Percentiles rank a stretch among this genome's conserved stretches.
Evolutionary conservation across 768 basidiomycete species (phyloP).

Genomic region (Tylopilus intermedius): DNA sequence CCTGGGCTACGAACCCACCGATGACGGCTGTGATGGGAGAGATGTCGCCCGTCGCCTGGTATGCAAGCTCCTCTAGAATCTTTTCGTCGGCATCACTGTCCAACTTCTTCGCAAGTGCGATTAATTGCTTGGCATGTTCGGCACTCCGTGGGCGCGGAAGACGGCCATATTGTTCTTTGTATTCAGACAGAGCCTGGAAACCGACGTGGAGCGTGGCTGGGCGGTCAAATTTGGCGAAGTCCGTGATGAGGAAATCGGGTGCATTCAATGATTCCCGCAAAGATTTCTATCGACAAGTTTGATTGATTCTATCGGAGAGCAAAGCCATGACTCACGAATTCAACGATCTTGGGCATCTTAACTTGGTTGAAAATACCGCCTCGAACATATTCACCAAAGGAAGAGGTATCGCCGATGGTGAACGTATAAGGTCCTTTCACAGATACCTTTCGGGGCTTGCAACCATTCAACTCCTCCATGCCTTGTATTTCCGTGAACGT

Average conservation of each 20-base stretch:
- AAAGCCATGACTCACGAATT: constrained; percentile 65
- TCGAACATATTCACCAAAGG: constrained; percentile 67
- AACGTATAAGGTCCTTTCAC: constrained; percentile 99
- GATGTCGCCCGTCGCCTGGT: constrained; percentile 87
- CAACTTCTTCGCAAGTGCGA: constrained; percentile 74
- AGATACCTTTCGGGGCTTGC: constrained; percentile 85
- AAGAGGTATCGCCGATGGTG: constrained; percentile 86
- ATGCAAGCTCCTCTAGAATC: constrained; percentile 76
- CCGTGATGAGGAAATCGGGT: constrained; percentile 90
- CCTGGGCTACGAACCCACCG: constrained; percentile 97
- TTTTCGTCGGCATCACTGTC: constrained; percentile 76
- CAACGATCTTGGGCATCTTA: constrained; percentile 95
- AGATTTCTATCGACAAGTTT: constrained; percentile 64
- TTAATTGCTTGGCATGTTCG: constrained; percentile 69
- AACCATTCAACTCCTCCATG: constrained; percentile 85
- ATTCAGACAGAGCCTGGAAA: constrained; percentile 89
- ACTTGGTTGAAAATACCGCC: constrained; percentile 98
- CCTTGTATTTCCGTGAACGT: constrained; percentile 96
- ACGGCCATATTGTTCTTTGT: constrained; percentile 55
- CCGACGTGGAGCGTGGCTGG: constrained; percentile 87
- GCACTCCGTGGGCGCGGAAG: constrained; percentile 80
- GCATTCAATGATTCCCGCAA: constrained; percentile 74
- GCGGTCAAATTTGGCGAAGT: constrained; percentile 96
- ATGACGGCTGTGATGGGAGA: constrained; percentile 89
- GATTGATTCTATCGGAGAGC: neutral